phyloP scores from a whole-genome alignment of 192 early-diverging fungal genomes.

The Backusella australiensis region DNA sequence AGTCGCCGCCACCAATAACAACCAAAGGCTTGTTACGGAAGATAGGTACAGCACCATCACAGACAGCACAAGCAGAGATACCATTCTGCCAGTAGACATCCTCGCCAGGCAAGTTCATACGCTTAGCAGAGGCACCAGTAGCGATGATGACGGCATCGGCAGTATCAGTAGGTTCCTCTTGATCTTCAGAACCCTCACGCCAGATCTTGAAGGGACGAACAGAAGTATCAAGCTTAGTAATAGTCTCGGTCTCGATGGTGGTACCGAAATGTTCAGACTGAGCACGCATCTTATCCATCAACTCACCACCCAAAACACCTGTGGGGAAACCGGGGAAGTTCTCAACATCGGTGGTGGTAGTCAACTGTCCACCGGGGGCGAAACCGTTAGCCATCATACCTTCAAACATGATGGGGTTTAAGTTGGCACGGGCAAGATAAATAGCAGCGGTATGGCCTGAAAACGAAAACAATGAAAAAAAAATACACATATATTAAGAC shows the following conservation, averaged over 20 bases:
- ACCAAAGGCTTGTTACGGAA: slow-evolving; percentile 95
- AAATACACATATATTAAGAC: neutral
- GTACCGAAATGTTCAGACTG: slow-evolving; percentile 91
- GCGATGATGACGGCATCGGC: slow-evolving; percentile 88
- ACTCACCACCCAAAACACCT: slow-evolving; percentile 83
- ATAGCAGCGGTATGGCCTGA: slow-evolving; percentile 92
- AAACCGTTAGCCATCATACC: slow-evolving; percentile 92
- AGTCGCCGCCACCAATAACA: slow-evolving; percentile 96
- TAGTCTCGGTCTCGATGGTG: slow-evolving; percentile 86
- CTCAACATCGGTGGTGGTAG: slow-evolving; percentile 96
- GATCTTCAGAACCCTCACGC: slow-evolving; percentile 76
- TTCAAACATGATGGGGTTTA: slow-evolving; percentile 93
- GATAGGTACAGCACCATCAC: slow-evolving; percentile 97
- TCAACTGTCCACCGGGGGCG: slow-evolving; percentile 68
- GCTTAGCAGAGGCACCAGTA: slow-evolving; percentile 98
- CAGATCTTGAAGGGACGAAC: slow-evolving; percentile 84
- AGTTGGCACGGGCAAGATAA: slow-evolving; percentile 92
- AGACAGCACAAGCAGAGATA: slow-evolving; percentile 98
- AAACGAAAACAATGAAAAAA: neutral
- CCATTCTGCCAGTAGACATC: slow-evolving; percentile 97
- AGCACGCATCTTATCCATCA: slow-evolving; percentile 83
- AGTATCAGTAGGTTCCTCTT: slow-evolving; percentile 69
- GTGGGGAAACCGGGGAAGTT: slow-evolving; percentile 95
- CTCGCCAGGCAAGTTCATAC: slow-evolving; percentile 86
- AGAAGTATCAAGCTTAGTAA: slow-evolving; percentile 80